A percentile compares a stretch with the other conserved stretches of the same genome.
Evolutionary conservation across 1,284 basidiomycete genomes (phyloP).

Genomic region (Sphagnurus paluster): DNA sequence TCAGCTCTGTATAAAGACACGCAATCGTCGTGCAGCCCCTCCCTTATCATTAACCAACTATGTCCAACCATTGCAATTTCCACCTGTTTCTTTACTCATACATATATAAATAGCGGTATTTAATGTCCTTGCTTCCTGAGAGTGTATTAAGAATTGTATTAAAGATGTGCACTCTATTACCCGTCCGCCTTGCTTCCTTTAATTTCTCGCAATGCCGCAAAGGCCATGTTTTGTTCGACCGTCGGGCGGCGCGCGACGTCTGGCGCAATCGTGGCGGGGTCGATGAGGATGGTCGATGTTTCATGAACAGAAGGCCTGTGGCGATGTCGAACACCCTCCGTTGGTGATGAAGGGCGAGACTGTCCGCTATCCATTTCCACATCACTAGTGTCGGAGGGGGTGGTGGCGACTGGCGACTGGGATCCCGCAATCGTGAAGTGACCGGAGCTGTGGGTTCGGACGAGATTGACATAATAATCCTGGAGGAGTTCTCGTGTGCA

Average conservation of each 20-base stretch:
- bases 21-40: conserved; percentile 20
- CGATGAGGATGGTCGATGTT: conserved; percentile 54
- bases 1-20: conserved; percentile 20
- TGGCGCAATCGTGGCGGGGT: conserved; percentile 48
- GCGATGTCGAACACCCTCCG: conserved; percentile 25
- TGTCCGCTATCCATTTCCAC: conserved; percentile 51
- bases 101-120: conserved; percentile 35
- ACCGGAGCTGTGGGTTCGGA: conserved; percentile 69
- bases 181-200: conserved; percentile 22
- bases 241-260: conserved; percentile 58
- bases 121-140: conserved; percentile 27
- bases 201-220: conserved; percentile 61
- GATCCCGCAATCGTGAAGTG: conserved; percentile 55
- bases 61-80: conserved; percentile 34
- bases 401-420: conserved; percentile 35
- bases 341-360: conserved; percentile 56
- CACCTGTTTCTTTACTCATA: conserved; percentile 26
- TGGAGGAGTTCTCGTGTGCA: conserved; percentile 79
- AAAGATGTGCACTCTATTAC: conserved; percentile 8
- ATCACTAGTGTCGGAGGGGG: conserved; percentile 59
- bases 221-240: conserved; percentile 80
- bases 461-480: conserved; percentile 83
- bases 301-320: conserved; percentile 32
- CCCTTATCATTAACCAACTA: conserved; percentile 27
- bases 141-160: conserved; percentile 15